phyloP scores from a whole-genome alignment of 305 asterid species.

The Fraxinus latifolia region DNA sequence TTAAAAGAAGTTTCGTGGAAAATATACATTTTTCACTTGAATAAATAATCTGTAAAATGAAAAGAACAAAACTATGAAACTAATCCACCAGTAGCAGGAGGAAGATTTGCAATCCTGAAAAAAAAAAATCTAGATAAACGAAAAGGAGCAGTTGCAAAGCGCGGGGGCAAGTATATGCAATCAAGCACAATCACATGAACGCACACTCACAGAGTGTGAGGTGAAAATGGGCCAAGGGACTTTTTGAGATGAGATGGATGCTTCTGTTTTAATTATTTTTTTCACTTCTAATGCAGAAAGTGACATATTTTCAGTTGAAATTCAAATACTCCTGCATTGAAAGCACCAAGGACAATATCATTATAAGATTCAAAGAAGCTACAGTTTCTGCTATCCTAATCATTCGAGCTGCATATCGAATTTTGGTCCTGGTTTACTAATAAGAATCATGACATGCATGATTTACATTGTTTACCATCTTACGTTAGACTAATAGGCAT shows the following conservation, averaged over 20 bases:
- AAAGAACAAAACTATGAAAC: background rate
- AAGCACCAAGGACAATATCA: background rate
- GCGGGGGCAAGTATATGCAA: background rate
- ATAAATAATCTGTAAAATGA: background rate
- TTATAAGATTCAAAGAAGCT: slow-evolving; percentile 10
- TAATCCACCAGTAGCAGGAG: background rate
- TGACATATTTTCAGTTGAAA: background rate
- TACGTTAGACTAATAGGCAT: background rate
- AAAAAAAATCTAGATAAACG: background rate
- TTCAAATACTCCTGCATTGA: background rate
- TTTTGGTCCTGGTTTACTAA: slow-evolving; percentile 9
- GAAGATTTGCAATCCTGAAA: background rate
- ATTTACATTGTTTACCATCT: background rate
- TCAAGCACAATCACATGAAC: background rate
- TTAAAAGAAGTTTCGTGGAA: background rate
- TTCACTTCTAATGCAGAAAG: slow-evolving; percentile 1
- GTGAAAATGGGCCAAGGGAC: background rate
- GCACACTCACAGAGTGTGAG: background rate
- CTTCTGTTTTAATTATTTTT: background rate
- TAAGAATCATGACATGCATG: slow-evolving; percentile 1
- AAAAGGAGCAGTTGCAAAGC: background rate
- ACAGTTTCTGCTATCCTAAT: slow-evolving; percentile 8
- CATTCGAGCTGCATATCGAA: background rate
- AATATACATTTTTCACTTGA: background rate
- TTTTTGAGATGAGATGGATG: background rate